Evolutionary conservation across 192 early-diverging fungal genomes (phyloP).

Genomic region (Podila horticola): DNA sequence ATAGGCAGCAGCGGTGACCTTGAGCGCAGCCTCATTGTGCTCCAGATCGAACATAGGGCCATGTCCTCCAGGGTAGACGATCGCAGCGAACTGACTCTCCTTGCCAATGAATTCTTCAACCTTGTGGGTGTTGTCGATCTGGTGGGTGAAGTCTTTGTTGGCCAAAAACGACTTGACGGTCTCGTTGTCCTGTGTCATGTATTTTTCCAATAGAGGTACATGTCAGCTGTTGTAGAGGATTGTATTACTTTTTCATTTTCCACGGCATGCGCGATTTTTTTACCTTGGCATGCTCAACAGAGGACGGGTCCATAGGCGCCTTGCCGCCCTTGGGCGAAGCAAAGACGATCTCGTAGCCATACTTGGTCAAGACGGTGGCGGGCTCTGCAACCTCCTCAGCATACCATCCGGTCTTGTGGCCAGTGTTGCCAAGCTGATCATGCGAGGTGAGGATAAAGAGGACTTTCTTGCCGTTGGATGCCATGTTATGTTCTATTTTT

Average conservation of each 20-base stretch:
- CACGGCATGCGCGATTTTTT: neutral
- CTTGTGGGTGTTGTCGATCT: slow-evolving; percentile 56
- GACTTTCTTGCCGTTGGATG: slow-evolving; percentile 28
- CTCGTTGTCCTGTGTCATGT: slow-evolving; percentile 37
- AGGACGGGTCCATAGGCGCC: slow-evolving; percentile 60
- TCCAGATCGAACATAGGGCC: slow-evolving; percentile 67
- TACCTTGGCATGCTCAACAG: slow-evolving; percentile 57
- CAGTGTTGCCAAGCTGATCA: slow-evolving; percentile 28
- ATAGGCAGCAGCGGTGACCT: slow-evolving; percentile 54
- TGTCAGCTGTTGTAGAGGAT: neutral
- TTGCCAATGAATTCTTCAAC: slow-evolving; percentile 49
- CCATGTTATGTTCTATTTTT: neutral
- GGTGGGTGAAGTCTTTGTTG: slow-evolving; percentile 38
- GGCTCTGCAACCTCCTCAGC: slow-evolving; percentile 67
- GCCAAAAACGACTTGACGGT: slow-evolving; percentile 47
- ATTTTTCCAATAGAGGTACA: too few species aligned
- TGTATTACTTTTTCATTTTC: neutral
- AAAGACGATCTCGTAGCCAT: slow-evolving; percentile 61
- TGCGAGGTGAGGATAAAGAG: slow-evolving; percentile 42
- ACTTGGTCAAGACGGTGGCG: slow-evolving; percentile 48
- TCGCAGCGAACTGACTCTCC: slow-evolving; percentile 54
- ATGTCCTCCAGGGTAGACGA: slow-evolving; percentile 68
- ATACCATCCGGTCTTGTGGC: slow-evolving; percentile 48
- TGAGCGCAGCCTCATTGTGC: slow-evolving; percentile 52
- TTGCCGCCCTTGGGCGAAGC: slow-evolving; percentile 68